Evolutionary conservation across 257 asterid genomes (phyloP), one percentile per base, ranked within the genome.

Genomic region (Ocimum tenuiflorum): DNA sequence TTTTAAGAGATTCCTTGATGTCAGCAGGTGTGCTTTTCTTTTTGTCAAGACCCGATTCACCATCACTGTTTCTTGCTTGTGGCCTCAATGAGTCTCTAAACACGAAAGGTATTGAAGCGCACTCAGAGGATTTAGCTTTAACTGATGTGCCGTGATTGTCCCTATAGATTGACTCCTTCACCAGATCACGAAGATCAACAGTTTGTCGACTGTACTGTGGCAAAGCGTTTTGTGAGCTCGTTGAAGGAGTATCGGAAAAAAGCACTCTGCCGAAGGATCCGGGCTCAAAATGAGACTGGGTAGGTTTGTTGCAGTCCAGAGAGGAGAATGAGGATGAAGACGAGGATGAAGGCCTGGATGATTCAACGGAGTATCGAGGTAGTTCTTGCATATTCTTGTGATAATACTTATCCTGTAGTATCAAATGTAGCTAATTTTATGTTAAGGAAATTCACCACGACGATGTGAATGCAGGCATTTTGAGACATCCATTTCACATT

Each of bases 251-350:
- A 61, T 89, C 94, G 1, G 89, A 79, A 63, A 80, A 87, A 52
- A 71, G 70, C 41, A 79, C 70, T 56, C 83, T 74, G 76, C 87
- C 94, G 7, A 68, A 79, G 19, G 88, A 73, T 9, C 60, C 70
- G 18, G 88, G 77, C 67, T 90, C 97, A 58, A 81, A 69, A 51
- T 84, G 96, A 61, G 83, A 69, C 58, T 84, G 96, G 58, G 83
- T 31, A 31, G 80, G 73, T 82, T 78, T 83, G 75, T 84, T 90
- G 39, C 80, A 85, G 68, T 90, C 97, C 3, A 80, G 81, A 50
- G 95, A 90, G 12, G 95, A 90, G 84, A 87, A 85, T 2, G 97
- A 87, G 49, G 97, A 90, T 6, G 97, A 84, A 35, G 95, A 90
- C 20, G 97, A 90, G 78, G 81, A 84, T 19, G 97, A 90, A 9